phyloP scores from a whole-genome alignment of 2,329 filamentous ascomycete genomes.

The Paraphaeosphaeria minitans region DNA sequence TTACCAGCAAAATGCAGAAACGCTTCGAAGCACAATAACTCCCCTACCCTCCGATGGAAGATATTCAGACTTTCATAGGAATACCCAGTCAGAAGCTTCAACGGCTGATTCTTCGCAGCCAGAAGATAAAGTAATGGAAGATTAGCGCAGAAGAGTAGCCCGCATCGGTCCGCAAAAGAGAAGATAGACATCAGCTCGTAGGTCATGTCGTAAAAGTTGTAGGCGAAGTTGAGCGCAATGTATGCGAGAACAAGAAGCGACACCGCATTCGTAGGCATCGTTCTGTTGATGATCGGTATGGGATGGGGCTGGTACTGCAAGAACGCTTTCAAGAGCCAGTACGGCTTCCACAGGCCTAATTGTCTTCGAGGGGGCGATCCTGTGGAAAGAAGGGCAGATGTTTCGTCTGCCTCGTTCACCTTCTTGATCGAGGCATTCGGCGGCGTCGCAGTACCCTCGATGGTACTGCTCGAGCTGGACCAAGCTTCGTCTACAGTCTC shows the following conservation, averaged over 20 bases:
- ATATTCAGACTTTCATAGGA: conserved; percentile 71
- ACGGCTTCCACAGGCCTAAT: conserved; percentile 22
- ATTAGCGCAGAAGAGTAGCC: conserved; percentile 58
- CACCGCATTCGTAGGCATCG: conserved; percentile 62
- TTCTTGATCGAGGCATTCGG: conserved; percentile 29
- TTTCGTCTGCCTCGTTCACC: conserved; percentile 31
- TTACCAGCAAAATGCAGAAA: conserved; percentile 55
- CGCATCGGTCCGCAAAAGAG: conserved; percentile 63
- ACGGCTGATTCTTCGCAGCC: conserved; percentile 69
- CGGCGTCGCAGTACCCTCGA: conserved; percentile 44
- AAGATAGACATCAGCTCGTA: conserved; percentile 58
- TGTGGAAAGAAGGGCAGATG: conserved; percentile 39
- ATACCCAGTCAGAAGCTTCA: conserved; percentile 64
- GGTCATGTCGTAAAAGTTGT: conserved; percentile 59
- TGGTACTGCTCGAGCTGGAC: conserved; percentile 49
- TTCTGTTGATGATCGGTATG: conserved; percentile 62
- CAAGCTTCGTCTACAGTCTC: conserved; percentile 28
- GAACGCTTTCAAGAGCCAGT: conserved; percentile 31
- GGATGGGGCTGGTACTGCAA: conserved; percentile 64
- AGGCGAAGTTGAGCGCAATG: conserved; percentile 62
- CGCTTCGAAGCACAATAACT: conserved; percentile 65
- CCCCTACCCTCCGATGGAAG: conserved; percentile 67
- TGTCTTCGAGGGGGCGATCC: conserved; percentile 7
- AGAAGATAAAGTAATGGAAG: conserved; percentile 65
- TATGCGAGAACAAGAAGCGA: conserved; percentile 59